These are phyloP conservation scores for Schizosaccharomyces osmophilus DNA, from an alignment of 805 yeast species.

Conservation along the genomic window DNA sequence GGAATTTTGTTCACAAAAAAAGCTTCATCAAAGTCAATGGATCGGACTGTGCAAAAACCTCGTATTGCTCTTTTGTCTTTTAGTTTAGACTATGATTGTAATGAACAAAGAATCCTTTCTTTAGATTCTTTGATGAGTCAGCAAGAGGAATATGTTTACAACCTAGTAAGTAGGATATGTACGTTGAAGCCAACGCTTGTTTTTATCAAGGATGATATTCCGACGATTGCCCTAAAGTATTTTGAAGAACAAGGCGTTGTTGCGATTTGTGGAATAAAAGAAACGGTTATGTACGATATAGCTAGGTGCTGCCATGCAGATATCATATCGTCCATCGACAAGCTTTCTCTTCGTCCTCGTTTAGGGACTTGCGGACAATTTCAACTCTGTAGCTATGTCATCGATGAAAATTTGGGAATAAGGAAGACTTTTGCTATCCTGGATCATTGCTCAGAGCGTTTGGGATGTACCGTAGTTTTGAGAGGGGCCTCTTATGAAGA, in stretches of 20 bases:
- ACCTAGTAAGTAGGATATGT: slow-evolving; percentile 52
- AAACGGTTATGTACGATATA: slow-evolving; percentile 54
- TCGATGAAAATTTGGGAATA: slow-evolving; percentile 16
- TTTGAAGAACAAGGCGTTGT: slow-evolving; percentile 54
- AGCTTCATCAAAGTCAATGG: slow-evolving; percentile 61
- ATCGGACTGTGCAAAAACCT: slow-evolving; percentile 36
- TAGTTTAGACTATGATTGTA: slow-evolving; percentile 63
- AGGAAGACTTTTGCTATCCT: slow-evolving; percentile 51
- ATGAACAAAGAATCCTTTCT: slow-evolving; percentile 47
- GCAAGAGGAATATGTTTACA: slow-evolving; percentile 61
- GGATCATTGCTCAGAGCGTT: slow-evolving; percentile 43
- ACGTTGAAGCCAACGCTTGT: slow-evolving; percentile 59
- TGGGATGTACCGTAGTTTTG: slow-evolving; percentile 71
- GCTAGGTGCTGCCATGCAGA: slow-evolving; percentile 65
- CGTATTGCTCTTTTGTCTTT: slow-evolving; percentile 62
- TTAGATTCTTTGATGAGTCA: slow-evolving; percentile 66
- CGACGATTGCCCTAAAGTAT: slow-evolving; percentile 55
- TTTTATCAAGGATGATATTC: slow-evolving; percentile 51
- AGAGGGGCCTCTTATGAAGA: slow-evolving; percentile 49
- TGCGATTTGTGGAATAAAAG: slow-evolving; percentile 59
- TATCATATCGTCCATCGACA: slow-evolving; percentile 65
- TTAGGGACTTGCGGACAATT: slow-evolving; percentile 55
- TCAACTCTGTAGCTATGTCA: slow-evolving; percentile 42
- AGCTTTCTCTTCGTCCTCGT: slow-evolving; percentile 42
- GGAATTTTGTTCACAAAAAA: slow-evolving; percentile 73